Percentiles rank a stretch among this genome's conserved stretches.
These are phyloP conservation scores for Solanum hybrid DNA, from an alignment of 305 asterid species.

Conservation along the genomic window DNA sequence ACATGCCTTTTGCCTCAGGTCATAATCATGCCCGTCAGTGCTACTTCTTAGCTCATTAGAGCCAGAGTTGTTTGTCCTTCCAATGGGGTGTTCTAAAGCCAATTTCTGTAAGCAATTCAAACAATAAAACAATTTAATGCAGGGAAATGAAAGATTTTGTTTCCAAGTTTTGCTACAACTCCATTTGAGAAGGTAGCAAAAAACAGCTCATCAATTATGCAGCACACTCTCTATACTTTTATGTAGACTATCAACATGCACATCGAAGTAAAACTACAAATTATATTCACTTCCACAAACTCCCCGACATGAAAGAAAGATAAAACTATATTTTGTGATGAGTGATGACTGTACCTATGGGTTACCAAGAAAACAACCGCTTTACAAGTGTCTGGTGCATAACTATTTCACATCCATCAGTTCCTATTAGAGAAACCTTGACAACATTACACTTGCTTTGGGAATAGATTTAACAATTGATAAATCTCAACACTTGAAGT, in stretches of 20 bases:
- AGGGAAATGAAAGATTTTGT: neutral
- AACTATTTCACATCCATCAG: neutral
- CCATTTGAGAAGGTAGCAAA: neutral
- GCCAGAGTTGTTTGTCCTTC: conserved; percentile 20
- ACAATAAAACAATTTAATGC: neutral
- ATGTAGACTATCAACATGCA: neutral
- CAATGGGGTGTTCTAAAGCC: conserved; percentile 37
- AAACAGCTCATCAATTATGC: neutral
- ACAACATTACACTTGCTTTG: neutral
- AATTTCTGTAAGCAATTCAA: conserved; percentile 31
- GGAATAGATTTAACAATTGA: neutral
- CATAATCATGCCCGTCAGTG: conserved; percentile 53
- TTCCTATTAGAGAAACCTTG: neutral
- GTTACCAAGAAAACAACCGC: too few species aligned
- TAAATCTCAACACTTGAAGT: neutral
- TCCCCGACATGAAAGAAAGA: neutral
- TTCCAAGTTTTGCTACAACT: neutral
- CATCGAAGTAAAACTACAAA: neutral
- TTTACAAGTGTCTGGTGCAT: too few species aligned
- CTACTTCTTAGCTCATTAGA: conserved; percentile 9
- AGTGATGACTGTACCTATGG: too few species aligned
- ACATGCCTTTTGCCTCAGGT: conserved; percentile 64
- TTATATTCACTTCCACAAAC: neutral
- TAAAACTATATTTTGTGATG: neutral
- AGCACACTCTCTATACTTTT: neutral